Evolutionary conservation across 495 filamentous ascomycete genomes (phyloP).

Genomic region (Baudoinia panamericana): DNA sequence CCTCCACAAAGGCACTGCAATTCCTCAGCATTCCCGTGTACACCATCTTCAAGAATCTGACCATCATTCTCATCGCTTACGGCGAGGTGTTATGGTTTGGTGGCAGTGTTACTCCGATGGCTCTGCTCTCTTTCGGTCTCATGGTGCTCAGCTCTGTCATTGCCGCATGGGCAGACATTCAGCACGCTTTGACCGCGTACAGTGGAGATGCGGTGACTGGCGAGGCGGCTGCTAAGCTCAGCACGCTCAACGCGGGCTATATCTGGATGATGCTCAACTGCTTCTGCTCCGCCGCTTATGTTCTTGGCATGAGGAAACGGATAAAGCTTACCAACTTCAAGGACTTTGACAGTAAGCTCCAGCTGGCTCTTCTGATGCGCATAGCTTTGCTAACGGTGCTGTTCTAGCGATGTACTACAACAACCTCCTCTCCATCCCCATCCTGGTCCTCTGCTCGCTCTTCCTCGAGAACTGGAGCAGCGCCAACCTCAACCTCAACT

Average conservation of each 20-base stretch:
- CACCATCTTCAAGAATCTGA: conserved; percentile 99
- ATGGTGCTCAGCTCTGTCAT: conserved; percentile 95
- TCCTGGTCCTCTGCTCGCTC: conserved; percentile 70
- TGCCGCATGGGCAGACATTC: conserved; percentile 96
- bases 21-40: conserved; percentile 96
- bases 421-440: conserved; percentile 93
- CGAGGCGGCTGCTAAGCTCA: conserved; percentile 54
- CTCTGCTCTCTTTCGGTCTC: conserved; percentile 88
- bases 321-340: conserved; percentile 99
- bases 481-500: conserved; percentile 73
- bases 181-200: conserved; percentile 44
- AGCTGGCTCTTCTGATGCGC: not conserved
- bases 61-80: conserved; percentile 96
- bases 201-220: conserved; percentile 24
- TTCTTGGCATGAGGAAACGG: conserved; percentile 90
- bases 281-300: conserved; percentile 81
- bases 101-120: conserved; percentile 74
- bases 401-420: conserved; percentile 86
- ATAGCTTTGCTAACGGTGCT: not conserved
- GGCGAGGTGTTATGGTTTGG: conserved; percentile 99
- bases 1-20: conserved; percentile 87
- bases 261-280: conserved; percentile 98
- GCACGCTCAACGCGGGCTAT: conserved; percentile 89
- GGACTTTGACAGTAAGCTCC: conserved; percentile 88
- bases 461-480: conserved; percentile 85